phyloP scores from a whole-genome alignment of 2,329 filamentous ascomycete genomes.

The Aspergillus glaucus region DNA sequence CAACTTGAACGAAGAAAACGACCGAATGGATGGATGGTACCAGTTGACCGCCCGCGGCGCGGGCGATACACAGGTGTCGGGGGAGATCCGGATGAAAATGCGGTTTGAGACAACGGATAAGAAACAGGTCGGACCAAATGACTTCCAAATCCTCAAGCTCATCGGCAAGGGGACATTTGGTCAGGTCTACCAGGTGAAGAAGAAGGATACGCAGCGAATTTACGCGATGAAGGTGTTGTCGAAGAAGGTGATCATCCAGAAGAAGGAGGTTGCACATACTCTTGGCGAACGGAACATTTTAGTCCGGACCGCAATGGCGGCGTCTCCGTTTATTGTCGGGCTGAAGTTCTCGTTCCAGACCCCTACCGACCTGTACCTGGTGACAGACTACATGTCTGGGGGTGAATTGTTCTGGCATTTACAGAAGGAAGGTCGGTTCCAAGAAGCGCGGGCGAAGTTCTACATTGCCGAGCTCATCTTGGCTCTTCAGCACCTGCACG shows the following conservation, averaged over 20 bases:
- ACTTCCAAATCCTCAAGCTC: constrained; percentile 91
- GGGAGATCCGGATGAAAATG: constrained; percentile 83
- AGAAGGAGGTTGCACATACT: constrained; percentile 97
- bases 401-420: constrained; percentile 98
- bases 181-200: constrained; percentile 96
- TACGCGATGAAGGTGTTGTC: constrained; percentile 99
- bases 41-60: constrained; percentile 71
- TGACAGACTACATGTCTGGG: constrained; percentile 99
- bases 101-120: constrained; percentile 80
- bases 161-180: constrained; percentile 98
- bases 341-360: constrained; percentile 99
- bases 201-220: constrained; percentile 91
- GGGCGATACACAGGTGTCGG: constrained; percentile 68
- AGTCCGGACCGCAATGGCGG: constrained; percentile 88
- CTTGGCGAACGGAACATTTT: constrained; percentile 96
- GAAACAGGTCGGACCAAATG: constrained; percentile 86
- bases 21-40: constrained; percentile 78
- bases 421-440: constrained; percentile 92
- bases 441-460: constrained; percentile 92
- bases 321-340: constrained; percentile 95
- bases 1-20: constrained; percentile 60
- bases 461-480: constrained; percentile 98
- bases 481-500: constrained; percentile 87
- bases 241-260: constrained; percentile 99
- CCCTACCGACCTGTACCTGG: constrained; percentile 91